Conservation (phyloP, 2,329 filamentous ascomycete genomes). For the Purpureocillium lavendulum region DNA sequence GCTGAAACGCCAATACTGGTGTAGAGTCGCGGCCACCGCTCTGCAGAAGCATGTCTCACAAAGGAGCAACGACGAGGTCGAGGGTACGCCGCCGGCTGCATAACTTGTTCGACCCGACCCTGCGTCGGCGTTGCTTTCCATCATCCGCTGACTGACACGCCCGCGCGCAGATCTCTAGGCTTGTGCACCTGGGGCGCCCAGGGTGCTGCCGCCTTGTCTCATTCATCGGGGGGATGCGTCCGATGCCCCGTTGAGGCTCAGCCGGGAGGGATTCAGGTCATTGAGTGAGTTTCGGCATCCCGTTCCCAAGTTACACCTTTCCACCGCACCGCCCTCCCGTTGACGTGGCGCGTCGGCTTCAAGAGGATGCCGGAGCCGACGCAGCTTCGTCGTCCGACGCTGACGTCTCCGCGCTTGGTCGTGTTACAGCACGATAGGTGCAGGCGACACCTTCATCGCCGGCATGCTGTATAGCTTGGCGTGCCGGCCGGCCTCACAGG, state of each 20-base stretch:
- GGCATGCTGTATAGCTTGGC: constrained; percentile 58
- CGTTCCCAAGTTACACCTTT: background rate
- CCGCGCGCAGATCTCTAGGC: constrained; percentile 30
- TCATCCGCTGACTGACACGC: constrained; percentile 12
- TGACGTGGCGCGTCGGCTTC: background rate
- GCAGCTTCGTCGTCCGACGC: background rate
- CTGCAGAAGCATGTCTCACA: constrained; percentile 42
- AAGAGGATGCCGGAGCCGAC: background rate
- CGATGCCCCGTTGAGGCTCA: constrained; percentile 31
- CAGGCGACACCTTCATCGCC: constrained; percentile 69
- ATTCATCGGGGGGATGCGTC: constrained; percentile 16
- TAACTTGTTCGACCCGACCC: too few species aligned
- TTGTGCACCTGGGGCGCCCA: constrained; percentile 53
- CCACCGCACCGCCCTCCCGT: background rate
- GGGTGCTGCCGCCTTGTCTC: constrained; percentile 30
- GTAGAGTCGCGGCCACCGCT: constrained; percentile 30
- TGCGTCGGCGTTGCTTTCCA: constrained; percentile 1
- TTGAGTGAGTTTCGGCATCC: constrained; percentile 45
- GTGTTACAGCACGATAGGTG: constrained; percentile 53
- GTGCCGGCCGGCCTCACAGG: constrained; percentile 40
- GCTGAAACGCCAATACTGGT: constrained; percentile 1
- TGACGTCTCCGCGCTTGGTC: too few species aligned
- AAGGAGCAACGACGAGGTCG: constrained; percentile 30
- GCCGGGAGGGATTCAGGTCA: constrained; percentile 33
- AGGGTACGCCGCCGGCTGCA: constrained; percentile 30